These are phyloP conservation scores for Ulvella scutata DNA, from an alignment of 139 green algal species.

Conservation along the genomic window DNA sequence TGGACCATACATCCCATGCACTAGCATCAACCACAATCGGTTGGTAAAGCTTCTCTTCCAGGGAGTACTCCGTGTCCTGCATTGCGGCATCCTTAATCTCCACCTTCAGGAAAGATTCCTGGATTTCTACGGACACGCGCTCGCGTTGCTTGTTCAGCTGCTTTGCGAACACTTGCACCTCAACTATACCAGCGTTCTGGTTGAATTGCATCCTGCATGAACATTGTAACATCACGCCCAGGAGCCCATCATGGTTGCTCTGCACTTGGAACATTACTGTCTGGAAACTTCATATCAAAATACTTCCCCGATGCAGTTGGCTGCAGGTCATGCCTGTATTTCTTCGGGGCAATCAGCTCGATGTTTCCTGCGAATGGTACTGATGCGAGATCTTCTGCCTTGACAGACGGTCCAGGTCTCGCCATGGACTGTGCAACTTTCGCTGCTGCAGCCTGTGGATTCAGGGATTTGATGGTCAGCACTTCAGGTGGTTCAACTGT, in stretches of 20 bases:
- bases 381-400: not conserved
- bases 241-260: too few species aligned
- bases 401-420: not conserved
- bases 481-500: too few species aligned
- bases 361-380: not conserved
- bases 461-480: too few species aligned
- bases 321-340: not conserved
- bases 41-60: not conserved
- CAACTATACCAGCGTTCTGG: not conserved
- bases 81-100: not conserved
- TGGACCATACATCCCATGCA: not conserved
- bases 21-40: not conserved
- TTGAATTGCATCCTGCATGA: constrained; percentile 2
- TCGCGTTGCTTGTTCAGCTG: constrained; percentile 1
- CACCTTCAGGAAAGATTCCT: not conserved
- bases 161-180: not conserved
- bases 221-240: not conserved
- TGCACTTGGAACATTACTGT: too few species aligned
- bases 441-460: too few species aligned
- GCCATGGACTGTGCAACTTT: not conserved
- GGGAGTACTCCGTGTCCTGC: not conserved
- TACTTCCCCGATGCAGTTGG: too few species aligned
- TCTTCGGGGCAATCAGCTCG: not conserved
- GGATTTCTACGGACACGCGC: not conserved
- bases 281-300: too few species aligned